Evolutionary conservation across 2,329 filamentous ascomycete genomes (phyloP).

Genomic region (Fusarium albidum): DNA sequence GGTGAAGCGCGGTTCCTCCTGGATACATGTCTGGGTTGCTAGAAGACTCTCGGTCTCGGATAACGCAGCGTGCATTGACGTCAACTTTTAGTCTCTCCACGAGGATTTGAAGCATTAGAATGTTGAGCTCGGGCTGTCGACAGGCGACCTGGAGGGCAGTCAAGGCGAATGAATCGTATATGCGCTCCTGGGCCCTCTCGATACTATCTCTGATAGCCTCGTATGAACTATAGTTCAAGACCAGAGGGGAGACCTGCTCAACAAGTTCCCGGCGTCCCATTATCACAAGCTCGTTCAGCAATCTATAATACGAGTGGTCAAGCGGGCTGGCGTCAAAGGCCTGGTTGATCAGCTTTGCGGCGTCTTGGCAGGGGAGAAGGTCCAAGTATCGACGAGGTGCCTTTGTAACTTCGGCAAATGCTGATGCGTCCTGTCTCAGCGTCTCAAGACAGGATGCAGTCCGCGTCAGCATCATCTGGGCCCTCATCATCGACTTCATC

Average conservation of each 20-base stretch:
- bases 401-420: neutral
- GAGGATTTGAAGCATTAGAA: constrained; percentile 21
- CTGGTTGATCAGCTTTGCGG: neutral
- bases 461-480: constrained; percentile 22
- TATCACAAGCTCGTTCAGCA: constrained; percentile 11
- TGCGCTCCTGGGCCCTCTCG: neutral
- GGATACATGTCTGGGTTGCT: neutral
- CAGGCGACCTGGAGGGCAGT: constrained; percentile 21
- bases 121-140: constrained; percentile 7
- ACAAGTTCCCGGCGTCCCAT: constrained; percentile 8
- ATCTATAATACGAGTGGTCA: neutral
- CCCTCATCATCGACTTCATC: neutral
- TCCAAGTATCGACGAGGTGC: constrained; percentile 4
- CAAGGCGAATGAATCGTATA: fast-evolving
- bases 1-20: constrained; percentile 28
- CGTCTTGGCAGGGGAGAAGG: constrained; percentile 9
- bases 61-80: constrained; percentile 12
- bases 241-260: neutral
- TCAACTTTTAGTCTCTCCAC: constrained; percentile 25
- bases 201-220: neutral
- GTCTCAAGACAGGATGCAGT: constrained; percentile 2
- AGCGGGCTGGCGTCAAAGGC: neutral
- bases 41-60: neutral
- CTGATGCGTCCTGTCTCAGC: neutral
- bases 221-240: constrained; percentile 14